These are phyloP conservation scores for Alternaria triticimaculans DNA, from an alignment of 2,329 filamentous ascomycete genomes.

Conservation along the genomic window DNA sequence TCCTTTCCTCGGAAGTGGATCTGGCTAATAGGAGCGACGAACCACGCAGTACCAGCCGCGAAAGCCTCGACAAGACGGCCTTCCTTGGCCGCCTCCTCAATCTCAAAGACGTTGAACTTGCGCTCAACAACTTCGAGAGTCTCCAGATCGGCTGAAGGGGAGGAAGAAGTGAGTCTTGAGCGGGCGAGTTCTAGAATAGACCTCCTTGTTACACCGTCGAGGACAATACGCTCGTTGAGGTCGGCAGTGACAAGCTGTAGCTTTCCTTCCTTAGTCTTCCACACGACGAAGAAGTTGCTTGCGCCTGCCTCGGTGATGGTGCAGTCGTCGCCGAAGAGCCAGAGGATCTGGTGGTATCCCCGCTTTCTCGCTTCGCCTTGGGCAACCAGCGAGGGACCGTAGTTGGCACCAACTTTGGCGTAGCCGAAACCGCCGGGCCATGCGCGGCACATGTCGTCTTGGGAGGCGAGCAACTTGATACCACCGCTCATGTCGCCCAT, in stretches of 20 bases:
- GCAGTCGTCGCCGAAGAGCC: slow-evolving; percentile 81
- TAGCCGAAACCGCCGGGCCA: slow-evolving; percentile 95
- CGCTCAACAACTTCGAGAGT: slow-evolving; percentile 76
- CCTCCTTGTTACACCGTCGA: slow-evolving; percentile 86
- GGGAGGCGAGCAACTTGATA: slow-evolving; percentile 77
- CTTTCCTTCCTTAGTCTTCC: slow-evolving; percentile 69
- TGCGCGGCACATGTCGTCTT: slow-evolving; percentile 83
- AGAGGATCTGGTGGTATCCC: slow-evolving; percentile 91
- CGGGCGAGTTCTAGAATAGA: slow-evolving; percentile 77
- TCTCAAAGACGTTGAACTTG: slow-evolving; percentile 80
- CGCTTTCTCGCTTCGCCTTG: slow-evolving; percentile 74
- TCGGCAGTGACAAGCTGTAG: slow-evolving; percentile 82
- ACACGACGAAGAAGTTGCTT: slow-evolving; percentile 89
- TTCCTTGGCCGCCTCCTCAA: slow-evolving; percentile 74
- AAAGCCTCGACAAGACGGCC: slow-evolving; percentile 85
- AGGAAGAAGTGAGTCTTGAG: slow-evolving; percentile 60
- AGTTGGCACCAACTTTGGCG: slow-evolving; percentile 93
- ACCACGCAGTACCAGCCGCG: slow-evolving; percentile 79
- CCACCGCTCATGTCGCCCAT: slow-evolving; percentile 48
- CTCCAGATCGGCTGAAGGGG: slow-evolving; percentile 42
- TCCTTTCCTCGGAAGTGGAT: slow-evolving; percentile 56
- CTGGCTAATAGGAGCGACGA: slow-evolving; percentile 54
- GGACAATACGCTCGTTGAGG: slow-evolving; percentile 80
- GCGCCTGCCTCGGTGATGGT: slow-evolving; percentile 90
- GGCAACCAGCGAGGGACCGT: slow-evolving; percentile 81